Percentiles rank a stretch among this genome's conserved stretches.
These are phyloP conservation scores for Curvularia eragrostidis DNA, from an alignment of 2,329 filamentous ascomycete species.

Conservation along the genomic window DNA sequence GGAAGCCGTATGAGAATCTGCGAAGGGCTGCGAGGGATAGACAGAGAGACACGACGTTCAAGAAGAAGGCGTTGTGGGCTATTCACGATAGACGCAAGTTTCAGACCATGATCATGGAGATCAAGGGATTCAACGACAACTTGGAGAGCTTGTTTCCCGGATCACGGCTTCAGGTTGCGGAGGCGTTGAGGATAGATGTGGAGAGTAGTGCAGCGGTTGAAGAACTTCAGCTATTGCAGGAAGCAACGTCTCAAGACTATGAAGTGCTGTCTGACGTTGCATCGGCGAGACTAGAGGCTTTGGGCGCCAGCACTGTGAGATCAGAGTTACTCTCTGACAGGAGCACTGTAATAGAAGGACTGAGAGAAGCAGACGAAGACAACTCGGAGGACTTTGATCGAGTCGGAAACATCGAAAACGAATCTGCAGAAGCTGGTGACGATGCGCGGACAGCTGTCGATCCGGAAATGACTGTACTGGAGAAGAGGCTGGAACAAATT, in stretches of 20 bases:
- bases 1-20: neutral
- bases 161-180: constrained; percentile 2
- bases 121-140: constrained; percentile 1
- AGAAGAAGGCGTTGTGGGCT: neutral
- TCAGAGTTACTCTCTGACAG: constrained; percentile 1
- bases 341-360: constrained; percentile 1
- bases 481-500: neutral
- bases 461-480: neutral
- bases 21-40: neutral
- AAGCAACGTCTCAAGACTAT: neutral
- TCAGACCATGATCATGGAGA: neutral
- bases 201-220: neutral
- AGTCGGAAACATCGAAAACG: neutral
- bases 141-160: constrained; percentile 1
- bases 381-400: neutral
- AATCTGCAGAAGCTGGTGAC: neutral
- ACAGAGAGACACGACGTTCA: neutral
- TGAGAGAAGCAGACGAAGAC: neutral
- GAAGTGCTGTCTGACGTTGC: neutral
- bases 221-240: constrained; percentile 2
- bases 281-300: neutral
- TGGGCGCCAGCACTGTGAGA: neutral
- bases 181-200: neutral
- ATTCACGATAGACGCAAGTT: constrained; percentile 1
- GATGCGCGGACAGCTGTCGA: neutral